Evolutionary conservation across 495 filamentous ascomycete species (phyloP).

Genomic region (Penicillium desertorum): DNA sequence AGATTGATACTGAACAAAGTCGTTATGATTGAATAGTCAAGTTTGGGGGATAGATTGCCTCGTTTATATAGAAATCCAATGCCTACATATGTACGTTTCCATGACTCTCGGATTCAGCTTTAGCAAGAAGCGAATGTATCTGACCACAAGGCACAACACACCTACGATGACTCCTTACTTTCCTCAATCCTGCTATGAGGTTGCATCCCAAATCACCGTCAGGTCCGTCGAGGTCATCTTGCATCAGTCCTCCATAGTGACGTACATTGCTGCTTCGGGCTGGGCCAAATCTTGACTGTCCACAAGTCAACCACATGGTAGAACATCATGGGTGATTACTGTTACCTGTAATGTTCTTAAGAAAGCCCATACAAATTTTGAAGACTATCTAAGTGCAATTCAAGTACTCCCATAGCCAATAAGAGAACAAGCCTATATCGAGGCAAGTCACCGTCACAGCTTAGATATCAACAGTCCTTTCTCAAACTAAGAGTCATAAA

Average conservation of each 20-base stretch:
- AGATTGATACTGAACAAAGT: neutral
- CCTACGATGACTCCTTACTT: constrained; percentile 4
- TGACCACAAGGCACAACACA: neutral
- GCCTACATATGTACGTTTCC: neutral
- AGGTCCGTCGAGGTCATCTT: constrained; percentile 3
- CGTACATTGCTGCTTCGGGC: neutral
- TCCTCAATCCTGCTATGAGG: neutral
- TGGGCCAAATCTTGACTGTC: neutral
- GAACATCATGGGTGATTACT: too few species aligned
- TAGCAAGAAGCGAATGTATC: neutral
- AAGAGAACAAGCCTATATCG: too few species aligned
- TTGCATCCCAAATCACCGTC: neutral
- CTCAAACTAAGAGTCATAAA: neutral
- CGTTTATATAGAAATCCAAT: neutral
- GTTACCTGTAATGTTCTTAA: too few species aligned
- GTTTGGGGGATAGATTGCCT: neutral
- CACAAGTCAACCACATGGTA: neutral
- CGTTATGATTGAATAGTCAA: neutral
- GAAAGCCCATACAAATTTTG: too few species aligned
- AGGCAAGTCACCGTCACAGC: too few species aligned
- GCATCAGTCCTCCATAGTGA: constrained; percentile 1
- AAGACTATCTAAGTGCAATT: too few species aligned
- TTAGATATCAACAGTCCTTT: neutral
- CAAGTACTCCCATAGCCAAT: too few species aligned
- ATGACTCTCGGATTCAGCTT: neutral